Evolutionary conservation across 352 stramenopile genomes (phyloP), one percentile per base, ranked within the genome.

Genomic region (Hyaloperonospora arabidopsidis): DNA sequence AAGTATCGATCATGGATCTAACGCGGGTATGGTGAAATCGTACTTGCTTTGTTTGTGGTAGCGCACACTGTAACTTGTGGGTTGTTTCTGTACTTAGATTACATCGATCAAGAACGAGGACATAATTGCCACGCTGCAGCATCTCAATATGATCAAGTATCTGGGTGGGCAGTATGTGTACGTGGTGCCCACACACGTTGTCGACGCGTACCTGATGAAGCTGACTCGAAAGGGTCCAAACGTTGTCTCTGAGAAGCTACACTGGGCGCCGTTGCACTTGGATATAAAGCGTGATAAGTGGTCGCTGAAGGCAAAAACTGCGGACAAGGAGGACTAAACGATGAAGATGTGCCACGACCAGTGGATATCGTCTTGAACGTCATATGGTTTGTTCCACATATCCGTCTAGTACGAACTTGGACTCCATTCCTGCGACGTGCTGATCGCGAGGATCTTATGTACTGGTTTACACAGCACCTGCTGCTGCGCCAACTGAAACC

Each of bases 121-220:
- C 72, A 97, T 99, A 38, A 97, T 99, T 49, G 94, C 81, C 15
- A 99, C 97, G 41, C 79, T 99, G 51, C 93, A 98, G 65, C 87
- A 89, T 55, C 75, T 99, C 45, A 97, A 98, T 65, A 97, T 99
- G 80, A 97, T 99, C 59, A 97, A 98, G 65, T 97, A 98, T 67
- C 97, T 97, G 75, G 98, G 98, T 63, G 97, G 96, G 12, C 96
- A 99, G 70, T 97, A 99, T 74, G 95, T 99, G 21, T 95, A 98
- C 35, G 89, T 95, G 54, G 87, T 99, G 29, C 95, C 95, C 22
- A 82, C 95, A 58, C 78, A 93, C 15, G 84, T 95, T 5, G 83
- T 98, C 35, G 82, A 97, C 35, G 79, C 81, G 41, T 73, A 93
- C 54, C 65, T 96, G 41, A 70, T 53, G 50, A 86, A 86, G 62